Base-by-base conservation (phyloP, 352 stramenopile species). In the Phytophthora citricola region DNA sequence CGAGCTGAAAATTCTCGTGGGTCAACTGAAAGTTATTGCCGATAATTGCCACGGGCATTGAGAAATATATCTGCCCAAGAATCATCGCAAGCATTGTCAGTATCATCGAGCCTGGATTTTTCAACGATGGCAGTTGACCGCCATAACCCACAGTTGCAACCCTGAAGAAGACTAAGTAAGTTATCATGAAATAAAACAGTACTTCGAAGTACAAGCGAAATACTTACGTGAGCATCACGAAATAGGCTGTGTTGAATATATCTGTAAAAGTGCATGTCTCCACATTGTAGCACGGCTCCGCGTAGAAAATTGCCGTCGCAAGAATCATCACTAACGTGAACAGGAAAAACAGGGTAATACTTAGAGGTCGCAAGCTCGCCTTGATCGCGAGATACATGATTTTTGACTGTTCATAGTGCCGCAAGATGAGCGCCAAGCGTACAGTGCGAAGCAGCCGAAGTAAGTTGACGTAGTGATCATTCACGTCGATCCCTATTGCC, bases 171-270 rank as follows among this genome's bases (percentile, higher is more conserved):
- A 36, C 8, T n/a, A 54, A 20, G 2, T 54, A 20, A 47, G 27
- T 56, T 14, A 36, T 36, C 31, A 36, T 12, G 14, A 36, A 36
- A 14, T 9, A 36, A 14, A 31, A 32, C 29, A 32, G 46, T 26
- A 5, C 20, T 14, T 29, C 32, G 17, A 50, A 22, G 9, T 27
- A 20, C 0, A 17, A 34, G 36, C 12, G 24, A n/a, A 44, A 47
- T 45, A 86, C 73, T 44, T 89, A 94, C 86, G 87, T 92, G 63
- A 92, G 74, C 79, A 94, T 90, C 56, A 92, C 81, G 66, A 93
- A 94, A 46, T 94, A 94, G 1, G 74, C 83, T 11, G 87, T 78
- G 60, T 94, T 94, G 69, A 93, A 92, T 34, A 93, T 91, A 61
- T 93, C 87, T 14, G 84, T 93, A 58, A 94, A 94, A 17, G 77